Evolutionary conservation across 768 basidiomycete species (phyloP), one percentile per base, ranked within the genome.

Genomic region (Suillus placidus): DNA sequence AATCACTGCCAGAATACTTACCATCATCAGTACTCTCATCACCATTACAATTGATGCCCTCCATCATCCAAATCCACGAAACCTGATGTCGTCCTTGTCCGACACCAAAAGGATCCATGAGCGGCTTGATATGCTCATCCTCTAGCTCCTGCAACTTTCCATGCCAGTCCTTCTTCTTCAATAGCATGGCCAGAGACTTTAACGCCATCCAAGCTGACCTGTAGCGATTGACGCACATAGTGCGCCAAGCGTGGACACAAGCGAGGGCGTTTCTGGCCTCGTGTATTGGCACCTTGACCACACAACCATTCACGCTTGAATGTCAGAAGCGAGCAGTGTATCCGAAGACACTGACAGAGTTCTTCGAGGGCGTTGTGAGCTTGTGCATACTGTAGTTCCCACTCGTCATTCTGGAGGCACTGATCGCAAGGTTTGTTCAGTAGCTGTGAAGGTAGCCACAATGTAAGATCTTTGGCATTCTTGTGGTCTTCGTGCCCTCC

Each of bases 261-360:
- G 56, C 51, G 2, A 71, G 37, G 16, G 65, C 49, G 2, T 37
- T n/a, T 60, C 20, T 57, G 61, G 6, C 64, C 43, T 6, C 63
- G 56, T 1, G 70, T 71, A 9, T 56, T 64, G 14, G 54, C n/a
- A 5, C 52, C 60, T 61, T 71, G 69, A 40, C 71, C 70, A 4
- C 52, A 52, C 16, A 67, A 45, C 45, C 45, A 47, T 56, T 67
- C 65, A 32, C 67, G 66, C 42, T 71, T 71, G 58, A 66, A 63
- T n/a, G 37, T 32, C 42, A 66, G 64, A 16, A 70, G 38, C 35
- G 62, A 56, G 7, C 60, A 26, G 26, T 61, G 61, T 9, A 70
- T 52, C 2, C 58, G 42, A 3, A 71, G 56, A 23, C 35, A 43
- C 37, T 68, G 57, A 4, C 66, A 64, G 7, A 47, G 45, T n/a